Conservation (phyloP, 1,284 basidiomycete species). For the Athelia sp. region DNA sequence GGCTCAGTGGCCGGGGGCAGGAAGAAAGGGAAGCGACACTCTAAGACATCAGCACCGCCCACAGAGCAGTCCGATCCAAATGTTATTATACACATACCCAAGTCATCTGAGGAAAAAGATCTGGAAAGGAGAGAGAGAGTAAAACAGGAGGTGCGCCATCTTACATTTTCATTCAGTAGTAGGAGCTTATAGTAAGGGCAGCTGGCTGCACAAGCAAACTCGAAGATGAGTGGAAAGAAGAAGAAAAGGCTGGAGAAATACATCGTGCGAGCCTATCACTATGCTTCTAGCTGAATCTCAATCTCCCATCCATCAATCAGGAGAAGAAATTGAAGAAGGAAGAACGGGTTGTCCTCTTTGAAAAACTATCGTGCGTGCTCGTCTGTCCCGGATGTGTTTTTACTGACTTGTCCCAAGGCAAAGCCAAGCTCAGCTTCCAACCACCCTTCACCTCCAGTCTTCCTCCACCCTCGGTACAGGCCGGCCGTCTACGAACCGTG, state of each 20-base stretch:
- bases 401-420: slow-evolving; percentile 41
- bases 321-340: slow-evolving; percentile 87
- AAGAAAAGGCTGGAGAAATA: slow-evolving; percentile 81
- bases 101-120: slow-evolving; percentile 59
- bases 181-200: slow-evolving; percentile 15
- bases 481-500: slow-evolving; percentile 51
- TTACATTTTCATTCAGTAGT: slow-evolving; percentile 7
- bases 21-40: slow-evolving; percentile 42
- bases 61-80: slow-evolving; percentile 42
- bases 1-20: slow-evolving; percentile 48
- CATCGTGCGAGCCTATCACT: slow-evolving; percentile 47
- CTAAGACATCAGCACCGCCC: slow-evolving; percentile 11
- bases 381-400: slow-evolving; percentile 2
- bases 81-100: slow-evolving; percentile 51
- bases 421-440: slow-evolving; percentile 64
- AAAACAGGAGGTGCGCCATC: slow-evolving; percentile 50
- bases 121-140: slow-evolving; percentile 54
- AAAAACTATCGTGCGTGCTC: slow-evolving; percentile 68
- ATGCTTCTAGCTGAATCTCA: neutral
- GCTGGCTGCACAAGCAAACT: slow-evolving; percentile 57
- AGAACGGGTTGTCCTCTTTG: slow-evolving; percentile 65
- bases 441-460: slow-evolving; percentile 57
- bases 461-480: slow-evolving; percentile 79
- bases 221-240: slow-evolving; percentile 75
- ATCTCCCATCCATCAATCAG: slow-evolving; percentile 29